phyloP scores from a whole-genome alignment of 2,329 filamentous ascomycete genomes.

The Gremmenia infestans region DNA sequence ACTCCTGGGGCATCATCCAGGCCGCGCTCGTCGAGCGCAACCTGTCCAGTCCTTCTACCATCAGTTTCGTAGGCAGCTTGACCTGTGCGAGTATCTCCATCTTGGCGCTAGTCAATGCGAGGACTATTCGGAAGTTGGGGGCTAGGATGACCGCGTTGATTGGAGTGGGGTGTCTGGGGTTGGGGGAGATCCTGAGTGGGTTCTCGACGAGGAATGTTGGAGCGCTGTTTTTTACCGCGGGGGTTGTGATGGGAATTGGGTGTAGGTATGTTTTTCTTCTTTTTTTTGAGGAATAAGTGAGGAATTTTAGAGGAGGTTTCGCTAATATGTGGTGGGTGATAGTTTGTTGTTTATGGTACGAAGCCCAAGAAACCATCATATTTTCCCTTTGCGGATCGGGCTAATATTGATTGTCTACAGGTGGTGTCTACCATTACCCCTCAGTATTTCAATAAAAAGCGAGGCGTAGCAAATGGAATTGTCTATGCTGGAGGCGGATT shows the following conservation, averaged over 20 bases:
- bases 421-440: constrained; percentile 44
- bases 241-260: constrained; percentile 43
- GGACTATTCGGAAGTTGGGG: constrained; percentile 47
- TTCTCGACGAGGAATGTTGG: constrained; percentile 42
- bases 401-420: constrained; percentile 25
- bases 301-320: not conserved
- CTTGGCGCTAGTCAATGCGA: constrained; percentile 47
- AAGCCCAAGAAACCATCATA: not conserved
- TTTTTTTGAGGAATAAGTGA: not conserved
- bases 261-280: constrained; percentile 29
- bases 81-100: constrained; percentile 45
- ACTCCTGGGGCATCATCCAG: constrained; percentile 58
- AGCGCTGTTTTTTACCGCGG: constrained; percentile 44
- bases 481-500: constrained; percentile 50
- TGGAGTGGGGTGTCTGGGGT: constrained; percentile 46
- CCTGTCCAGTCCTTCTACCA: constrained; percentile 44
- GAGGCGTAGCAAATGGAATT: constrained; percentile 51
- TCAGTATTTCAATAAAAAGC: constrained; percentile 50
- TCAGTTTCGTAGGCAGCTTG: constrained; percentile 55
- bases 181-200: constrained; percentile 43
- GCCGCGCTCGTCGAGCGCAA: constrained; percentile 46
- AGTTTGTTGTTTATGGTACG: constrained; percentile 25
- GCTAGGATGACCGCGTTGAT: constrained; percentile 41
- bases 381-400: not conserved
- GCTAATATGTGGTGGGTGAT: not conserved